These are phyloP conservation scores for Umbelopsis sp. DNA, from an alignment of 371 early-diverging fungal genomes.

Conservation along the genomic window DNA sequence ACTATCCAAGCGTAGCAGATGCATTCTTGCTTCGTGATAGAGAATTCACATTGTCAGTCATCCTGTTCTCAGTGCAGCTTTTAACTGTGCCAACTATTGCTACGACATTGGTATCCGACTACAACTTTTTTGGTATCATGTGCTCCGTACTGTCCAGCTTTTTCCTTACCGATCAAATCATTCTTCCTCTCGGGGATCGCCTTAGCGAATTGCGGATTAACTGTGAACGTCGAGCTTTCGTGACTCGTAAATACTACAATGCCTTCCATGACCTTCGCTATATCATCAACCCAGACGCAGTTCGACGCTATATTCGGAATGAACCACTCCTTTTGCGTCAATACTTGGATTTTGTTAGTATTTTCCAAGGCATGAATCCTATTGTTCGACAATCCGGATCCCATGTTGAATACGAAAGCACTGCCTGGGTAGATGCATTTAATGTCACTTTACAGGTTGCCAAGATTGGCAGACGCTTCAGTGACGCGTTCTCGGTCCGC, in stretches of 20 bases:
- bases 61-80: constrained; percentile 89
- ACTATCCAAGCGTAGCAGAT: constrained; percentile 77
- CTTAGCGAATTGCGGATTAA: constrained; percentile 61
- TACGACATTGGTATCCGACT: constrained; percentile 75
- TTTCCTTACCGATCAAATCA: constrained; percentile 65
- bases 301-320: constrained; percentile 57
- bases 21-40: constrained; percentile 85
- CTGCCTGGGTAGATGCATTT: constrained; percentile 90
- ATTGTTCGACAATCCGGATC: constrained; percentile 68
- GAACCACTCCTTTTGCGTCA: constrained; percentile 68
- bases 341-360: constrained; percentile 78
- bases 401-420: constrained; percentile 92
- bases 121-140: constrained; percentile 74
- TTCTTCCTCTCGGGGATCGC: constrained; percentile 36
- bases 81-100: constrained; percentile 94
- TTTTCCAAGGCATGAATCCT: constrained; percentile 95
- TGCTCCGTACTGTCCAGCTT: constrained; percentile 69
- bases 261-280: constrained; percentile 87
- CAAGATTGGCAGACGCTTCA: constrained; percentile 76
- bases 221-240: constrained; percentile 75
- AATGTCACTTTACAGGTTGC: constrained; percentile 82
- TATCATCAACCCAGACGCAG: constrained; percentile 66
- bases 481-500: constrained; percentile 70
- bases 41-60: constrained; percentile 86
- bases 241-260: constrained; percentile 82